Conservation (phyloP, 441 rosid species). For the Omphalea diandra region DNA sequence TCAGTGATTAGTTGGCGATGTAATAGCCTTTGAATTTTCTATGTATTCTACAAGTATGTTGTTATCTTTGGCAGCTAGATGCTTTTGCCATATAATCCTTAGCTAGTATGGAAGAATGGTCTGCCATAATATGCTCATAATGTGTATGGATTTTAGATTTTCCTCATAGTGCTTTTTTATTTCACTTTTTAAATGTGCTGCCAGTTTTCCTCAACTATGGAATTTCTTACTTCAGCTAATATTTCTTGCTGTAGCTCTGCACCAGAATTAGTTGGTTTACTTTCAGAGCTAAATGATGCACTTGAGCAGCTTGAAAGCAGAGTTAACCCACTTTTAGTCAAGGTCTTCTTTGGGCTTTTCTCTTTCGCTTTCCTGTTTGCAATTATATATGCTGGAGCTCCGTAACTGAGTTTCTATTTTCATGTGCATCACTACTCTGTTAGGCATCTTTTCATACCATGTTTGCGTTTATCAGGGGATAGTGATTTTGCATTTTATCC, state of each 20-base stretch:
- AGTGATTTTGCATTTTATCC: not conserved
- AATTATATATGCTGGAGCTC: not conserved
- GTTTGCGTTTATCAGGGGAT: not conserved
- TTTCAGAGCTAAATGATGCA: slow-evolving; percentile 72
- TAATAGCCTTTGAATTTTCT: not conserved
- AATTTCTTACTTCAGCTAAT: slow-evolving; percentile 1
- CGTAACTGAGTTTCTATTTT: not conserved
- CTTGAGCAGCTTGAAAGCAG: slow-evolving; percentile 62
- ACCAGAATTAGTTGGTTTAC: slow-evolving; percentile 81
- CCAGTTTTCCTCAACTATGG: no score
- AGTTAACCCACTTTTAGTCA: slow-evolving; percentile 63
- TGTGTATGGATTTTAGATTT: not conserved
- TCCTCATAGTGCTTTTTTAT: not conserved
- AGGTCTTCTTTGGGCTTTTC: slow-evolving; percentile 38
- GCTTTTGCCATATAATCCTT: slow-evolving; percentile 3
- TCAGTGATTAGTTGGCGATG: not conserved
- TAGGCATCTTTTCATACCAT: slow-evolving; percentile 1
- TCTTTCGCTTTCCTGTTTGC: slow-evolving; percentile 16
- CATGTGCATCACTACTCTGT: not conserved
- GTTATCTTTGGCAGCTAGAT: not conserved
- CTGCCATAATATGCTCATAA: not conserved
- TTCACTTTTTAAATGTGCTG: not conserved
- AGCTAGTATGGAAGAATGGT: not conserved
- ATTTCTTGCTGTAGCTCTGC: slow-evolving; percentile 53
- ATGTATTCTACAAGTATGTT: not conserved